These are phyloP conservation scores for Prunus mume DNA, from an alignment of 306 rosid genomes.

Conservation along the genomic window DNA sequence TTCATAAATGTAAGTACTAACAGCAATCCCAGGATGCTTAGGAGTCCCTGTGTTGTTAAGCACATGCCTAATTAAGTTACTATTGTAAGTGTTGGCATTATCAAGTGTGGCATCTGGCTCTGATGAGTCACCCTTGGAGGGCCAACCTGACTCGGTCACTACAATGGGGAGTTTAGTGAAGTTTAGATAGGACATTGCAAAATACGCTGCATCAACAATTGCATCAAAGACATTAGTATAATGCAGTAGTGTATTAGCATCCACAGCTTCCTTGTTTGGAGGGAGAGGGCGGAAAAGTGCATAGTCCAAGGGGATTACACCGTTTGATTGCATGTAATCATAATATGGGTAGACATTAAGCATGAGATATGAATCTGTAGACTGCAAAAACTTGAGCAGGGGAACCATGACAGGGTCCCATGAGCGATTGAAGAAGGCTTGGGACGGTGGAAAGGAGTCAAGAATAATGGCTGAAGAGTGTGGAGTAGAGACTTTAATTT, in stretches of 20 bases:
- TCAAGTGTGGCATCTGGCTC: constrained; percentile 79
- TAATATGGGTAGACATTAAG: constrained; percentile 90
- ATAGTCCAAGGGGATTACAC: constrained; percentile 87
- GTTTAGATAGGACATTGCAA: constrained; percentile 83
- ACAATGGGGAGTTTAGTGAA: constrained; percentile 70
- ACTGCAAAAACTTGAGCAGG: constrained; percentile 71
- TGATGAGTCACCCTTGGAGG: constrained; percentile 75
- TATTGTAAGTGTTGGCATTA: constrained; percentile 87
- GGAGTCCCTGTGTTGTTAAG: constrained; percentile 91
- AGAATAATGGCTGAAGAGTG: constrained; percentile 82
- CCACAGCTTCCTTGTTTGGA: constrained; percentile 93
- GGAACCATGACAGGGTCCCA: constrained; percentile 92
- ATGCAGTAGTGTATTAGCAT: constrained; percentile 84
- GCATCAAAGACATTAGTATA: constrained; percentile 95
- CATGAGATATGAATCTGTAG: constrained; percentile 81
- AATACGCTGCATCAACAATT: constrained; percentile 86
- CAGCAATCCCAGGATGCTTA: constrained; percentile 82
- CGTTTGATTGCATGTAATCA: constrained; percentile 79
- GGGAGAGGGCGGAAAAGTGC: constrained; percentile 94
- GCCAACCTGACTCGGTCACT: constrained; percentile 95
- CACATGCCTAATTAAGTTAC: constrained; percentile 86
- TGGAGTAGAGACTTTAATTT: constrained; percentile 80
- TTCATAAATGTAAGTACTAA: constrained; percentile 88
- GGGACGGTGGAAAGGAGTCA: constrained; percentile 96
- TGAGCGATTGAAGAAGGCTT: constrained; percentile 86